Conservation (phyloP, 139 green algal genomes). For the Haematococcus lacustris region DNA sequence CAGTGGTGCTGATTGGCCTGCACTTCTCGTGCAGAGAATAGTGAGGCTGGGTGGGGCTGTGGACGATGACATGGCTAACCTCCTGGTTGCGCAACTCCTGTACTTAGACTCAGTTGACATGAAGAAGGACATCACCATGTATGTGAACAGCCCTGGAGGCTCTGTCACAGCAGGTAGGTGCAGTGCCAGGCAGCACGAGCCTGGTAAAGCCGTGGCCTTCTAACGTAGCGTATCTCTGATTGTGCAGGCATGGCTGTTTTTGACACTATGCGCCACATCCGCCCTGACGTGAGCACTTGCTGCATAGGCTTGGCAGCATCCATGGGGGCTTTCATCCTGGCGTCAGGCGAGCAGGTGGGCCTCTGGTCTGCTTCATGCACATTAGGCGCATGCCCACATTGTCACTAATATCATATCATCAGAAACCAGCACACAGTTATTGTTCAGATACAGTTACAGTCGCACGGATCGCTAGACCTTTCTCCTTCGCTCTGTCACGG, state of each 20-base stretch:
- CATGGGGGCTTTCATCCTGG: conserved; percentile 97
- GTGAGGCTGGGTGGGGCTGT: conserved; percentile 92
- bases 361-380: too few relatives aligned
- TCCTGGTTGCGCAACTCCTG: conserved; percentile 96
- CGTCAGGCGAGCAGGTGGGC: conserved; percentile 77
- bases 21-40: conserved; percentile 76
- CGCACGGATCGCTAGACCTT: too few relatives aligned
- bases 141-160: conserved; percentile 97
- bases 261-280: conserved; percentile 98
- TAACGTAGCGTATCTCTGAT: background rate
- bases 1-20: too few relatives aligned
- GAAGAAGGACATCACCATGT: conserved; percentile 92
- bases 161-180: conserved; percentile 88
- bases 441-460: too few relatives aligned
- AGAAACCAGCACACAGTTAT: too few relatives aligned
- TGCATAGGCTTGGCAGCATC: conserved; percentile 96
- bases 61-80: conserved; percentile 99
- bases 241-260: conserved; percentile 95
- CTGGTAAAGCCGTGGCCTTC: too few relatives aligned
- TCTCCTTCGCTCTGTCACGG: too few relatives aligned
- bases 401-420: too few relatives aligned
- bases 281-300: conserved; percentile 92
- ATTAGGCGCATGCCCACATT: too few relatives aligned
- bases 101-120: conserved; percentile 84
- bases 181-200: too few relatives aligned